Evolutionary conservation across 164 flowering plant species (phyloP).

Genomic region (Annona squamosa): DNA sequence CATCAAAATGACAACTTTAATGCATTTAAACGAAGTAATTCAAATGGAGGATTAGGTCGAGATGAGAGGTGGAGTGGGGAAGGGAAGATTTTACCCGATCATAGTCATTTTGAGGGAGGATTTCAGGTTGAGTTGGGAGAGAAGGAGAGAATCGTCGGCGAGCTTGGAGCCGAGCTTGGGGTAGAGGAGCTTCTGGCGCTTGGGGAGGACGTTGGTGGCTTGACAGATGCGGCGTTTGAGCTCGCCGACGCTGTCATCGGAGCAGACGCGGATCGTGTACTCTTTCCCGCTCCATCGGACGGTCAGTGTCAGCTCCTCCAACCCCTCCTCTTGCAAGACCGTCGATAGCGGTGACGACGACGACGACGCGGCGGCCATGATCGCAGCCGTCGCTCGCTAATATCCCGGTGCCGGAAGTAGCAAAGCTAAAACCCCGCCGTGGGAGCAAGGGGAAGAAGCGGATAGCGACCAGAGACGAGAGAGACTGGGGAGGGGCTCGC

Average conservation of each 20-base stretch:
- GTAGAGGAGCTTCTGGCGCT: slow-evolving; percentile 95
- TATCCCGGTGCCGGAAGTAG: no score
- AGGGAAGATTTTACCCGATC: slow-evolving; percentile 57
- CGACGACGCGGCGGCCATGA: slow-evolving; percentile 6
- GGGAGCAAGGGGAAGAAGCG: no score
- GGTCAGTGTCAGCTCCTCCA: slow-evolving; percentile 69
- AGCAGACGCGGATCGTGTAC: slow-evolving; percentile 84
- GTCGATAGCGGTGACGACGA: slow-evolving; percentile 18
- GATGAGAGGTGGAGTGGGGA: neutral
- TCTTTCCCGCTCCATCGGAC: slow-evolving; percentile 97
- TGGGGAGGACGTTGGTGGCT: slow-evolving; percentile 79
- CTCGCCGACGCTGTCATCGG: slow-evolving; percentile 88
- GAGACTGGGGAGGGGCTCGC: no score
- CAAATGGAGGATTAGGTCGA: neutral
- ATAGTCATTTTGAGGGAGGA: slow-evolving; percentile 92
- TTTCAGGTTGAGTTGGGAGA: slow-evolving; percentile 71
- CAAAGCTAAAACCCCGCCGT: no score
- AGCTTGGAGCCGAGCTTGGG: slow-evolving; percentile 78
- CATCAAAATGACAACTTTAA: neutral
- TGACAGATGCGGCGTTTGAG: slow-evolving; percentile 87
- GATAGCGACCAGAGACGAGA: no score
- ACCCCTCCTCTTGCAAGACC: slow-evolving; percentile 35
- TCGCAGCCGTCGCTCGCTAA: neutral
- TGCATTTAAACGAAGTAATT: neutral
- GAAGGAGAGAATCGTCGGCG: slow-evolving; percentile 63